Conservation (phyloP, 148 eudicot species). For the Silene uniflora region DNA sequence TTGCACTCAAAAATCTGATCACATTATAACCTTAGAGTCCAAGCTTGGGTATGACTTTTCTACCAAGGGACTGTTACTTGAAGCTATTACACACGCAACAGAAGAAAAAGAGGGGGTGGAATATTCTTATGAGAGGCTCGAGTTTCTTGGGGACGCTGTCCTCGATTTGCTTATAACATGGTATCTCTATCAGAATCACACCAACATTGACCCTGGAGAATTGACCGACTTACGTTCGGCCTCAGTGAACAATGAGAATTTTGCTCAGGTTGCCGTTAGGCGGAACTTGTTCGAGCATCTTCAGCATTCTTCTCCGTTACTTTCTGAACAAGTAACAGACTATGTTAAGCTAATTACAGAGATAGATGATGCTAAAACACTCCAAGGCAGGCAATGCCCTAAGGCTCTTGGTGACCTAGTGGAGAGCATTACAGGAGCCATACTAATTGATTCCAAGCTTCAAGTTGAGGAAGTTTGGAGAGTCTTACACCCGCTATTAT, state of each 20-base stretch:
- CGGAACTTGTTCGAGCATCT: slow-evolving; percentile 67
- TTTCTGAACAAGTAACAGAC: slow-evolving; percentile 49
- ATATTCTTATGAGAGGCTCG: slow-evolving; percentile 83
- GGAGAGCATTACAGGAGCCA: slow-evolving; percentile 90
- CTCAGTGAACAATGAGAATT: slow-evolving; percentile 82
- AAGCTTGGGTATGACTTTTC: slow-evolving; percentile 67
- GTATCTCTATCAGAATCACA: slow-evolving; percentile 63
- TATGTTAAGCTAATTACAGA: slow-evolving; percentile 48
- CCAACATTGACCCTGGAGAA: slow-evolving; percentile 76
- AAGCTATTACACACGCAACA: slow-evolving; percentile 77
- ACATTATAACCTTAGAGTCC: slow-evolving; percentile 52
- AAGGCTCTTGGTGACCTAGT: slow-evolving; percentile 92
- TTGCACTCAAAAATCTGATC: slow-evolving; percentile 45
- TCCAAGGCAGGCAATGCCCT: slow-evolving; percentile 53
- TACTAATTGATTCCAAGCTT: slow-evolving; percentile 75
- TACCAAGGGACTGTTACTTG: slow-evolving; percentile 71
- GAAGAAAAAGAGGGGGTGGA: slow-evolving; percentile 47
- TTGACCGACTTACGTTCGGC: slow-evolving; percentile 94
- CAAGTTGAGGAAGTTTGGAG: slow-evolving; percentile 80
- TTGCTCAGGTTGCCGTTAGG: slow-evolving; percentile 76
- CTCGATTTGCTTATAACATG: slow-evolving; percentile 77
- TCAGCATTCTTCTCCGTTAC: slow-evolving; percentile 54
- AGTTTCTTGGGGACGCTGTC: slow-evolving; percentile 92
- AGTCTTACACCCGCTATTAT: slow-evolving; percentile 61
- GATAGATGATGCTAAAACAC: slow-evolving; percentile 33